A percentile compares a stretch with the other conserved stretches of the same genome.
Evolutionary conservation across 116 monocot species (phyloP).

Genomic region (Zostera marina): DNA sequence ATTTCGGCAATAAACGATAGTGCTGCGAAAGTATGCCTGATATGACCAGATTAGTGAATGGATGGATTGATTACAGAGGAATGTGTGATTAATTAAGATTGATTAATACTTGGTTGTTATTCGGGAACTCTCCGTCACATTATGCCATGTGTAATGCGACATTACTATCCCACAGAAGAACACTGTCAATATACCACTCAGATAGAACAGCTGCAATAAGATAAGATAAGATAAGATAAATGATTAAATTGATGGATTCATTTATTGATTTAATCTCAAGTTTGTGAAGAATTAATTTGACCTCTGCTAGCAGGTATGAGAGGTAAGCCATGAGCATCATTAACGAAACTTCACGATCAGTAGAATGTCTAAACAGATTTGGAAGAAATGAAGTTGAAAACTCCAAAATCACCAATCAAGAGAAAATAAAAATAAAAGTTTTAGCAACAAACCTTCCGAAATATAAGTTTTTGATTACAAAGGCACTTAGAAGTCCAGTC

Average conservation of each 20-base stretch:
- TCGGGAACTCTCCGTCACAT: slow-evolving; percentile 98
- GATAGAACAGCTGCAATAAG: slow-evolving; percentile 58
- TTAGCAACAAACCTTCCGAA: slow-evolving; percentile 61
- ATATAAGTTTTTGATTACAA: slow-evolving; percentile 81
- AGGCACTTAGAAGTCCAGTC: slow-evolving; percentile 85
- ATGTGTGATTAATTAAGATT: too few species aligned
- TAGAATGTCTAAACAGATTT: slow-evolving; percentile 69
- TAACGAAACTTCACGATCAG: slow-evolving; percentile 94
- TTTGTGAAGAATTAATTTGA: slow-evolving; percentile 16
- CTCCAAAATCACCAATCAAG: not conserved
- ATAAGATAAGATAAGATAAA: not conserved
- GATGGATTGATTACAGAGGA: not conserved
- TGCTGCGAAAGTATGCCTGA: slow-evolving; percentile 96
- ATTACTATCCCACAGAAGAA: slow-evolving; percentile 99
- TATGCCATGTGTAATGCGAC: slow-evolving; percentile 99
- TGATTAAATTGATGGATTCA: not conserved
- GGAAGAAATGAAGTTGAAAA: too few species aligned
- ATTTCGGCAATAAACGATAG: slow-evolving; percentile 88
- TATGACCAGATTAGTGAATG: not conserved
- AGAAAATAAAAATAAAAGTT: not conserved
- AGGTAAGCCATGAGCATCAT: slow-evolving; percentile 99
- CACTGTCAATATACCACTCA: slow-evolving; percentile 93
- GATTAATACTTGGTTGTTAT: slow-evolving; percentile 67
- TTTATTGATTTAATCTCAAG: too few species aligned
- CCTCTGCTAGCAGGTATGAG: slow-evolving; percentile 90